Evolutionary conservation across 2,329 filamentous ascomycete genomes (phyloP).

Genomic region (Mariannaea elegans): DNA sequence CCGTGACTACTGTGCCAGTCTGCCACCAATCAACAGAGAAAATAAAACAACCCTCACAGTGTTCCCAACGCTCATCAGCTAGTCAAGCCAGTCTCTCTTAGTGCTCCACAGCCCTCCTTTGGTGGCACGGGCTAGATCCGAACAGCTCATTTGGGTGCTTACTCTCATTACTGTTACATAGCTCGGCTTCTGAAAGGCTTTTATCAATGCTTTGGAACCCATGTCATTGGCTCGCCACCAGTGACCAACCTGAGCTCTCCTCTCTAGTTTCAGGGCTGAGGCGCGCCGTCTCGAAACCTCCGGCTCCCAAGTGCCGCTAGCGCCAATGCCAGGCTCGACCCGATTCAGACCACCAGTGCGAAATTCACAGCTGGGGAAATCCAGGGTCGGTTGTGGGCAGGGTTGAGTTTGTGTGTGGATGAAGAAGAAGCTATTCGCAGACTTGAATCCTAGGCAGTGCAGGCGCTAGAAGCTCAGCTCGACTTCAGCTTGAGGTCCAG

Average conservation of each 20-base stretch:
- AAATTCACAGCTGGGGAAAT: too few species aligned
- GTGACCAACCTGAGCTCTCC: background rate
- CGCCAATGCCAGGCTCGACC: background rate
- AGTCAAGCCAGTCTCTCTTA: background rate
- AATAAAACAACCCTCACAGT: background rate
- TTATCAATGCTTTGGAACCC: background rate
- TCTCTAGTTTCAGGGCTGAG: slow-evolving; percentile 16
- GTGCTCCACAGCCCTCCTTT: background rate
- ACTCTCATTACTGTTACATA: too few species aligned
- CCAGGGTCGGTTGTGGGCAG: too few species aligned
- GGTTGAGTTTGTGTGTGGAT: too few species aligned
- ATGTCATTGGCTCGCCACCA: background rate
- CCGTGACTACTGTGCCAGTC: too few species aligned
- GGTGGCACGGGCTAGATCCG: background rate
- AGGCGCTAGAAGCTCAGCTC: background rate
- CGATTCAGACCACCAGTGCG: background rate
- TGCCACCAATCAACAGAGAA: too few species aligned
- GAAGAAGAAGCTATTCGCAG: too few species aligned
- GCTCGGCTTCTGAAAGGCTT: background rate
- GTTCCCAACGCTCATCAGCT: background rate
- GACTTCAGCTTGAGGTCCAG: background rate
- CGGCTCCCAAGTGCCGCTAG: slow-evolving; percentile 14
- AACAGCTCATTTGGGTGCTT: background rate
- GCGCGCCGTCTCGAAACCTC: background rate
- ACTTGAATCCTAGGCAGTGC: background rate